phyloP scores from a whole-genome alignment of 495 filamentous ascomycete species.

The Sporormia fimetaria region DNA sequence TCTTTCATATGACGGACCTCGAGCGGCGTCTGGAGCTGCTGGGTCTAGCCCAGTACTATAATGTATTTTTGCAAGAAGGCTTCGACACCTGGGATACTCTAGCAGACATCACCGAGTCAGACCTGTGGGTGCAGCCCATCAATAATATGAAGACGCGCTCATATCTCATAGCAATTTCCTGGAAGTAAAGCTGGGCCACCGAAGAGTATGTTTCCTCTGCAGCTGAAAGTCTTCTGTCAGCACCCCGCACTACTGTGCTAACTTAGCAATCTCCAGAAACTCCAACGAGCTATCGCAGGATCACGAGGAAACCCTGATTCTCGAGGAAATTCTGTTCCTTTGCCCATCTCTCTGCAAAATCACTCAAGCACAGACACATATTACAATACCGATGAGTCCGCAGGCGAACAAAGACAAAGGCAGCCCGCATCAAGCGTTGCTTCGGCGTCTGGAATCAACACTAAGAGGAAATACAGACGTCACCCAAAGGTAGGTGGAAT shows the following conservation, averaged over 20 bases:
- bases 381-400: conserved; percentile 29
- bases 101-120: conserved; percentile 67
- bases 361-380: conserved; percentile 16
- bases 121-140: conserved; percentile 46
- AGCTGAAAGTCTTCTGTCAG: background rate
- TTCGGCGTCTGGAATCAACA: conserved; percentile 27
- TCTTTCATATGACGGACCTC: conserved; percentile 43
- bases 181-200: conserved; percentile 65
- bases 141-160: conserved; percentile 1
- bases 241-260: too few relatives aligned
- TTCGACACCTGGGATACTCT: conserved; percentile 76
- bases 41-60: conserved; percentile 61
- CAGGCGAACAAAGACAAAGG: conserved; percentile 19
- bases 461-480: conserved; percentile 64
- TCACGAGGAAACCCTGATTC: conserved; percentile 15
- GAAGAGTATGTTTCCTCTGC: conserved; percentile 45
- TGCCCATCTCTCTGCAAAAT: conserved; percentile 7
- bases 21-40: conserved; percentile 52
- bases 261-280: conserved; percentile 25
- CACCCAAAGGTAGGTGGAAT: conserved; percentile 65
- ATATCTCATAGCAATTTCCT: conserved; percentile 44
- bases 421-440: conserved; percentile 8
- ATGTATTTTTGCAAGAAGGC: conserved; percentile 57
- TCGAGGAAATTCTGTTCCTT: too few relatives aligned
- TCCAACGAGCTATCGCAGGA: conserved; percentile 31